Percentiles rank a stretch among this genome's conserved stretches.
phyloP scores from a whole-genome alignment of 208 protist species.

The Wallacemonas sp. region DNA sequence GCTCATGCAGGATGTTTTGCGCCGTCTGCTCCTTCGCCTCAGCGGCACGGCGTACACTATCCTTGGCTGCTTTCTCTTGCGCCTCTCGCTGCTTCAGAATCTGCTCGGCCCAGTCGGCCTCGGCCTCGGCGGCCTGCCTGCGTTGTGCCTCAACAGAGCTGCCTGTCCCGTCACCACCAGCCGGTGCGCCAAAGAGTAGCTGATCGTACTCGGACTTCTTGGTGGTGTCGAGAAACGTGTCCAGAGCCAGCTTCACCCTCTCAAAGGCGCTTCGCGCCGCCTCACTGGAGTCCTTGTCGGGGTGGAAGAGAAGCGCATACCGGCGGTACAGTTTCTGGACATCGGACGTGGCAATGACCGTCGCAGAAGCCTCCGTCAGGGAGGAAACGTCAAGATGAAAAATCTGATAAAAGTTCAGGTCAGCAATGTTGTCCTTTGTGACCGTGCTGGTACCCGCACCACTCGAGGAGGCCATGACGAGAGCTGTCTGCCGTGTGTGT shows the following conservation, averaged over 20 bases:
- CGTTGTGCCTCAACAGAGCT: constrained; percentile 19
- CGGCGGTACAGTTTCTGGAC: constrained; percentile 58
- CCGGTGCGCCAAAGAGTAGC: constrained; percentile 2
- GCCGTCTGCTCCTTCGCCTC: constrained; percentile 46
- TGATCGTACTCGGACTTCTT: constrained; percentile 48
- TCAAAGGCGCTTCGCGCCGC: constrained; percentile 70
- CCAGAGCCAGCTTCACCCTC: constrained; percentile 50
- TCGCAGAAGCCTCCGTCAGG: constrained; percentile 1
- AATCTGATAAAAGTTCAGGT: constrained; percentile 64
- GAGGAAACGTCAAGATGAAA: constrained; percentile 34
- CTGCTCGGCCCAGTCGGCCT: constrained; percentile 55
- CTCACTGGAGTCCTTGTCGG: constrained; percentile 78
- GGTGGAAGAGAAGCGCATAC: constrained; percentile 77
- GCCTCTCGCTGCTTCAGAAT: constrained; percentile 52
- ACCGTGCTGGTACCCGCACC: constrained; percentile 3
- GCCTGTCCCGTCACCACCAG: neutral
- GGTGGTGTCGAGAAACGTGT: constrained; percentile 57
- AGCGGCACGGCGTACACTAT: constrained; percentile 26
- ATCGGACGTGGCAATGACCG: constrained; percentile 16
- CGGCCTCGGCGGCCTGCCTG: constrained; percentile 50
- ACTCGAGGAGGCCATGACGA: neutral
- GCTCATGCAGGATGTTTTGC: constrained; percentile 49
- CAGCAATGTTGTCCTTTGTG: constrained; percentile 59
- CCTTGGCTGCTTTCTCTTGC: constrained; percentile 28
- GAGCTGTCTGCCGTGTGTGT: neutral